Evolutionary conservation across 306 rosid species (phyloP).

Genomic region (Senna siamea): DNA sequence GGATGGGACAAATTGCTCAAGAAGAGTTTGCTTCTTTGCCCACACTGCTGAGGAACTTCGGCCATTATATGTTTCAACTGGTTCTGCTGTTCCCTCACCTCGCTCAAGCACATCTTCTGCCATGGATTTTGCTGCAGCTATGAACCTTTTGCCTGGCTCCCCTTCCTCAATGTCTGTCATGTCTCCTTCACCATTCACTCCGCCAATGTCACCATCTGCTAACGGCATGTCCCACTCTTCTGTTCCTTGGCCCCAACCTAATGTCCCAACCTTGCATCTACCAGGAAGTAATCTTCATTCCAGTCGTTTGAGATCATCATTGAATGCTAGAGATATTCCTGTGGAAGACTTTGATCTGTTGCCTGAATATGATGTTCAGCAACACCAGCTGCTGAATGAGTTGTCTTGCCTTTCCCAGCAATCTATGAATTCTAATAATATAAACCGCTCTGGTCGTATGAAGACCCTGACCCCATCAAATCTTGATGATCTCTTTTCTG

Average conservation of each 20-base stretch:
- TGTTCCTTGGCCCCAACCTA: conserved; percentile 86
- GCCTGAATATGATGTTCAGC: conserved; percentile 76
- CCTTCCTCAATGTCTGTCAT: conserved; percentile 85
- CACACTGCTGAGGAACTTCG: conserved; percentile 87
- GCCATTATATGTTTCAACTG: conserved; percentile 87
- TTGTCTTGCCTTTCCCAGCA: conserved; percentile 71
- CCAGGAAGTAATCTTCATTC: conserved; percentile 88
- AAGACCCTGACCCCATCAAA: conserved; percentile 76
- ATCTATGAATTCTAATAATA: conserved; percentile 60
- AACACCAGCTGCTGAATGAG: conserved; percentile 78
- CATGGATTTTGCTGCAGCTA: conserved; percentile 89
- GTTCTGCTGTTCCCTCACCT: conserved; percentile 94
- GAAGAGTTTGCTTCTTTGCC: conserved; percentile 95
- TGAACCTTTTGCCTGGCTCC: conserved; percentile 89
- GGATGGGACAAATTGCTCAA: conserved; percentile 80
- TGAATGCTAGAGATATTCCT: conserved; percentile 81
- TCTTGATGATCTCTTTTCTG: conserved; percentile 87
- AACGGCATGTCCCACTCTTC: conserved; percentile 80
- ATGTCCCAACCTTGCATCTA: conserved; percentile 88
- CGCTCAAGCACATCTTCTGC: conserved; percentile 79
- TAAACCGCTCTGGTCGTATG: conserved; percentile 81
- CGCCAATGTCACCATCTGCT: conserved; percentile 89
- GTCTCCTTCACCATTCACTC: conserved; percentile 88
- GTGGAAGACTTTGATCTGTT: conserved; percentile 68
- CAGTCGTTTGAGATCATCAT: conserved; percentile 87